A percentile compares a stretch with the other conserved stretches of the same genome.
Conservation (phyloP, 2,329 filamentous ascomycete genomes). For the Alternaria solani region DNA sequence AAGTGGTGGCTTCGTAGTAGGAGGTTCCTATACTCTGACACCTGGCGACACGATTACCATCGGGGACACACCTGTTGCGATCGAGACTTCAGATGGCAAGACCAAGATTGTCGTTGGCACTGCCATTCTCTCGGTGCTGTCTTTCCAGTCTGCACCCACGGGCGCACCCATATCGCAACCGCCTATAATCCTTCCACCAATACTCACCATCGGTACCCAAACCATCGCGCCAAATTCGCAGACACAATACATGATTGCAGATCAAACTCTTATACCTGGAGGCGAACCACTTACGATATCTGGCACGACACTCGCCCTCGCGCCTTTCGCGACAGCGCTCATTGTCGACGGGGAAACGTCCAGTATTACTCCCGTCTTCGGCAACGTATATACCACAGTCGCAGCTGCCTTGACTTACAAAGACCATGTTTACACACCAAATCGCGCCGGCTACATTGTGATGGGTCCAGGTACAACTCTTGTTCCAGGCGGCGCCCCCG, state of each 20-base stretch:
- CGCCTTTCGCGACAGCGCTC: constrained; percentile 49
- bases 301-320: constrained; percentile 45
- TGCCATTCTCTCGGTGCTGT: constrained; percentile 22
- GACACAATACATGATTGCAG: constrained; percentile 38
- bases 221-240: constrained; percentile 35
- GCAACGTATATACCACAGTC: constrained; percentile 32
- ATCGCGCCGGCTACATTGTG: constrained; percentile 55
- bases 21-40: constrained; percentile 29
- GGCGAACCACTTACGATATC: constrained; percentile 47
- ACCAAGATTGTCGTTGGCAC: constrained; percentile 36
- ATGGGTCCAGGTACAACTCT: constrained; percentile 50
- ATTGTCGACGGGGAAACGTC: constrained; percentile 45
- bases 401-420: constrained; percentile 48
- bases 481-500: constrained; percentile 48
- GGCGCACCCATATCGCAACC: constrained; percentile 22
- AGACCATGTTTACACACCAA: constrained; percentile 50
- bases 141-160: constrained; percentile 23
- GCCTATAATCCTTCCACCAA: constrained; percentile 17
- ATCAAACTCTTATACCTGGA: constrained; percentile 46
- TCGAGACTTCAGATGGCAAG: constrained; percentile 32
- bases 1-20: constrained; percentile 27
- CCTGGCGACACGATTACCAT: constrained; percentile 33
- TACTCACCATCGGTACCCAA: constrained; percentile 32
- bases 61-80: constrained; percentile 34
- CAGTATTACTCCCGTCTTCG: constrained; percentile 27